Evolutionary conservation across 2,329 filamentous ascomycete species (phyloP).

Genomic region (Triangularia setosa): DNA sequence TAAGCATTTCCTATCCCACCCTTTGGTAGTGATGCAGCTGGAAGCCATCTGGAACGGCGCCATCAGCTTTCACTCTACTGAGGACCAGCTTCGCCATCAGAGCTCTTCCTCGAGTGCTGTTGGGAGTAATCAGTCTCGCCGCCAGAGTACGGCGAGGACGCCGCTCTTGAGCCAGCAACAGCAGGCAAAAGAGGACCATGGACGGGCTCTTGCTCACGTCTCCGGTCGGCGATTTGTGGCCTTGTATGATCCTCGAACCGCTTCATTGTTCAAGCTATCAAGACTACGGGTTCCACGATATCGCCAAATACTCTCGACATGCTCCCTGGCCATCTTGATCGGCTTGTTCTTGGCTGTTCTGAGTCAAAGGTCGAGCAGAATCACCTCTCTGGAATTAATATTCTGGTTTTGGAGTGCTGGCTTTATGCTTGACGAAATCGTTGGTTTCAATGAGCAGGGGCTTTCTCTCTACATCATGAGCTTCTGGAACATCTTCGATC

Average conservation of each 20-base stretch:
- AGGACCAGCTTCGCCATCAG: slow-evolving; percentile 75
- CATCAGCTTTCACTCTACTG: slow-evolving; percentile 88
- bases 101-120: slow-evolving; percentile 13
- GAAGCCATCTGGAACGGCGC: slow-evolving; percentile 96
- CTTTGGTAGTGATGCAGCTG: slow-evolving; percentile 88
- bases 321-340: slow-evolving; percentile 81
- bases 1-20: slow-evolving; percentile 88
- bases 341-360: slow-evolving; percentile 83
- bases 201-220: slow-evolving; percentile 26
- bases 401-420: slow-evolving; percentile 99
- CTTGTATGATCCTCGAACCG: slow-evolving; percentile 84
- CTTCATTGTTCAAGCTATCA: slow-evolving; percentile 87
- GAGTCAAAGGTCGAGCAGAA: slow-evolving; percentile 67
- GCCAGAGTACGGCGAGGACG: slow-evolving; percentile 42
- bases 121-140: slow-evolving; percentile 25
- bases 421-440: slow-evolving; percentile 93
- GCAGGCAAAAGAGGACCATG: slow-evolving; percentile 30
- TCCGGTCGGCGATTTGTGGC: slow-evolving; percentile 68
- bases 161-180: slow-evolving; percentile 45
- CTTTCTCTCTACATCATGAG: slow-evolving; percentile 97
- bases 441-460: slow-evolving; percentile 94
- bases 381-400: slow-evolving; percentile 78
- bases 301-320: slow-evolving; percentile 81
- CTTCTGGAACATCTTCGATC: slow-evolving; percentile 94
- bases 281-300: slow-evolving; percentile 87